Evolutionary conservation across 2,329 filamentous ascomycete genomes (phyloP).

Genomic region (Colletotrichum phormii): DNA sequence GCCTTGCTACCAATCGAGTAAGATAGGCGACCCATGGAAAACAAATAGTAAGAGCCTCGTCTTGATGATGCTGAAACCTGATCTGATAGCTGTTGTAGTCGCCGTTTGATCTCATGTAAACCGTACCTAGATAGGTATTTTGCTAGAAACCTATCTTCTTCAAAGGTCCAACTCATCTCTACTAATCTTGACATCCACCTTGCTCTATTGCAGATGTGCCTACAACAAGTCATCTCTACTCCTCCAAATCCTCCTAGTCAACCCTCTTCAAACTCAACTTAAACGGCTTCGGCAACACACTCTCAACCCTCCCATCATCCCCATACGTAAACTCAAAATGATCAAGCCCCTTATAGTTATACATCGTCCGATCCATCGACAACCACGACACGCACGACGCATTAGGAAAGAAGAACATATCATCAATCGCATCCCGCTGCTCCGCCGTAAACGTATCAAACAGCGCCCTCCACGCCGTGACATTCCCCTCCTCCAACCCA

Average conservation of each 20-base stretch:
- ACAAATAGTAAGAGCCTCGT: too few relatives aligned
- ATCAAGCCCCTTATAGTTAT: slow-evolving; percentile 43
- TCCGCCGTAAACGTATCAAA: slow-evolving; percentile 41
- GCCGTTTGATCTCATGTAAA: too few relatives aligned
- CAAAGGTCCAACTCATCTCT: too few relatives aligned
- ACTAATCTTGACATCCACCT: too few relatives aligned
- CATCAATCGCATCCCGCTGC: slow-evolving; percentile 38
- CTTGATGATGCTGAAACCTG: too few relatives aligned
- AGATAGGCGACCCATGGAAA: too few relatives aligned
- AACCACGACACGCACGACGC: slow-evolving; percentile 47
- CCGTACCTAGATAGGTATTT: too few relatives aligned
- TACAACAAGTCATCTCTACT: background rate
- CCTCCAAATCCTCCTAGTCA: background rate
- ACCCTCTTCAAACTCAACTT: slow-evolving; percentile 18
- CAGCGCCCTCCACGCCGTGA: slow-evolving; percentile 48
- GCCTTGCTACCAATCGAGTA: too few relatives aligned
- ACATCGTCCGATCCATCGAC: slow-evolving; percentile 46
- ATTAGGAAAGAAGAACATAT: slow-evolving; percentile 42
- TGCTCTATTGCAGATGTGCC: background rate
- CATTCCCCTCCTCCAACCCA: slow-evolving; percentile 16
- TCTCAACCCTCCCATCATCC: slow-evolving; percentile 18
- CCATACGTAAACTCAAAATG: slow-evolving; percentile 43
- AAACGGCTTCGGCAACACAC: slow-evolving; percentile 23
- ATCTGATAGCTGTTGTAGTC: too few relatives aligned
- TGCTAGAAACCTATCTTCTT: too few relatives aligned